Conservation (phyloP, 345 rosid species). For the Eutrema japonicum region DNA sequence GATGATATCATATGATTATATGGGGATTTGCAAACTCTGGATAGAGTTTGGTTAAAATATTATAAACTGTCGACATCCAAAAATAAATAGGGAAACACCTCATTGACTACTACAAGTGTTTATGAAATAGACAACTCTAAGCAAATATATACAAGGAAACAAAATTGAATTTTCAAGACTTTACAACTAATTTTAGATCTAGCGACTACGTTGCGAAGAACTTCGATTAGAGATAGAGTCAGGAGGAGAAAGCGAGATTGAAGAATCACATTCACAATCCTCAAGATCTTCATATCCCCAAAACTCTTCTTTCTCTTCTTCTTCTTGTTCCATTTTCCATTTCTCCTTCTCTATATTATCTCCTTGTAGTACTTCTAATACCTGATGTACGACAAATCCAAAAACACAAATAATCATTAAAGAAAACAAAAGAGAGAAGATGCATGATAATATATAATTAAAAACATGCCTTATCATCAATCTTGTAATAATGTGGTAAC, state of each 20-base stretch:
- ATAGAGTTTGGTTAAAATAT: slow-evolving; percentile 28
- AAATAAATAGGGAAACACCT: slow-evolving; percentile 34
- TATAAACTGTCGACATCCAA: slow-evolving; percentile 32
- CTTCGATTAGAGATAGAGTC: slow-evolving; percentile 63
- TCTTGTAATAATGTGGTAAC: slow-evolving; percentile 6
- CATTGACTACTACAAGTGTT: slow-evolving; percentile 37
- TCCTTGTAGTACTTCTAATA: slow-evolving; percentile 64
- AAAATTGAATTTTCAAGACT: slow-evolving; percentile 34
- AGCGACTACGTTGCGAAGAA: slow-evolving; percentile 44
- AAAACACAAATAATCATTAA: background rate
- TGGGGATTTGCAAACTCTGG: slow-evolving; percentile 19
- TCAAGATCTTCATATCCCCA: slow-evolving; percentile 92
- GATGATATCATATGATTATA: slow-evolving; percentile 25
- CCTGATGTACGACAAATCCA: slow-evolving; percentile 45
- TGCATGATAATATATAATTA: background rate
- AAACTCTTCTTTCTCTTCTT: slow-evolving; percentile 71
- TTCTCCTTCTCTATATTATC: slow-evolving; percentile 64
- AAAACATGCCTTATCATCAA: background rate
- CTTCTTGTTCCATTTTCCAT: slow-evolving; percentile 87
- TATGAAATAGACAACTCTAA: slow-evolving; percentile 40
- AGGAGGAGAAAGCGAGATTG: slow-evolving; percentile 64
- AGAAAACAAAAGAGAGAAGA: background rate
- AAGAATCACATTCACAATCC: slow-evolving; percentile 63
- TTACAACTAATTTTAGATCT: slow-evolving; percentile 37
- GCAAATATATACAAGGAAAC: slow-evolving; percentile 40